Base-by-base conservation (phyloP, 345 rosid species). In the Combretum micranthum region DNA sequence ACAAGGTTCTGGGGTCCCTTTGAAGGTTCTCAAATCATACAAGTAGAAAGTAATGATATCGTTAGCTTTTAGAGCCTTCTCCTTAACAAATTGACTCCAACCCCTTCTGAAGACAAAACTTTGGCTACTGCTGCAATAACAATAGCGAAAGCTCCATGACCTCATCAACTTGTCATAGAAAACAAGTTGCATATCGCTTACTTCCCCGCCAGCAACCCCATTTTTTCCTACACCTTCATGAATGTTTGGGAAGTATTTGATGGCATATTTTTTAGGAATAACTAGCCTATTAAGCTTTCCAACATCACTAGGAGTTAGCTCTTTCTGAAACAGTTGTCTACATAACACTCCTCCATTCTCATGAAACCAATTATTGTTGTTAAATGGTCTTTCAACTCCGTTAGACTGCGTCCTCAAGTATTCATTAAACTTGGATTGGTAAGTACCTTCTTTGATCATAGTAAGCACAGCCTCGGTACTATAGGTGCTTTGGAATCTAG, bases 71-170 rank as follows among this genome's bases (percentile, higher is more conserved):
- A 88, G 63, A 13, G 66, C 64, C 47, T 84, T 86, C 56, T 81
- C 89, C 75, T 70, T 88, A 16, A 84, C 87, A 42, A 86, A 92
- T 53, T 71, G 63, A 25, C 71, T 88, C 96, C 98, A 88, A 3
- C 98, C 98, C 72, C 81, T 80, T 0, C 93, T 86, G 75, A 92
- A 86, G 42, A 92, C 95, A 44, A 79, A 88, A 67, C 93, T 88
- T 63, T 84, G 93, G 67, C 95, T 92, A 71, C 97, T 88, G 59
- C 48, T 77, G 97, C 97, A 88, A 57, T 88, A 89, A 43, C 98
- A 92, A 55, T 84, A 88, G 59, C 97, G 70, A 54, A 92, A 92
- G 42, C 75, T 80, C 98, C 98, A 88, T 20, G 58, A 13, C 60
- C 67, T 80, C 98, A 88, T 83, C 11, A 57, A 55, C 64, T 66